A percentile compares a stretch with the other conserved stretches of the same genome.
Evolutionary conservation across 1,284 basidiomycete species (phyloP).

Genomic region (Cystobasidium slooffiae): DNA sequence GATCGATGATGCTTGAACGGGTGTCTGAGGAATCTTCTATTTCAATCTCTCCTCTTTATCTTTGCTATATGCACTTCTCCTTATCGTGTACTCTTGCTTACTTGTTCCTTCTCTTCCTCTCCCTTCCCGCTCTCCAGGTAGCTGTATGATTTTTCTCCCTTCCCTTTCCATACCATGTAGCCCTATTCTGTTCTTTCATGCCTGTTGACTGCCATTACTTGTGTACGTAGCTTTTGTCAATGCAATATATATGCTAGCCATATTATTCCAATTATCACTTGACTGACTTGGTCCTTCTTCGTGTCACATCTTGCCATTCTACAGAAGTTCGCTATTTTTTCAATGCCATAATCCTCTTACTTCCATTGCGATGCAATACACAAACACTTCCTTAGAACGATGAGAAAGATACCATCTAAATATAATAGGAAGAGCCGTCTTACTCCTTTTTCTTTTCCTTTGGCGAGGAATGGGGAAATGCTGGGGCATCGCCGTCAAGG

Average conservation of each 20-base stretch:
- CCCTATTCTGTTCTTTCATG: neutral
- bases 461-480: neutral
- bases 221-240: conserved; percentile 23
- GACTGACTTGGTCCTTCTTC: neutral
- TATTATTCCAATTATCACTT: neutral
- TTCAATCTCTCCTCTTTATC: neutral
- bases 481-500: neutral
- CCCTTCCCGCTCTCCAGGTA: neutral
- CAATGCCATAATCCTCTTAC: neutral
- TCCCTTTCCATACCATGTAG: neutral
- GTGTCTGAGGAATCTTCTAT: conserved; percentile 36
- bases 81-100: neutral
- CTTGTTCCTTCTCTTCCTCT: neutral
- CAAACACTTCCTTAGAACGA: conserved; percentile 17
- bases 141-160: neutral
- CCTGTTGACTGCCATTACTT: neutral
- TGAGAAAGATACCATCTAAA: conserved; percentile 33
- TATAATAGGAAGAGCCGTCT: conserved; percentile 46
- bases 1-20: conserved; percentile 42
- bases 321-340: conserved; percentile 18
- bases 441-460: conserved; percentile 15
- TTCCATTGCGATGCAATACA: neutral
- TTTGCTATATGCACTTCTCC: too few species aligned
- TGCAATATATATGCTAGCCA: neutral
- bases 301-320: neutral